Evolutionary conservation across 495 filamentous ascomycete genomes (phyloP), one percentile per base, ranked within the genome.

Genomic region (Xylaria flabelliformis): DNA sequence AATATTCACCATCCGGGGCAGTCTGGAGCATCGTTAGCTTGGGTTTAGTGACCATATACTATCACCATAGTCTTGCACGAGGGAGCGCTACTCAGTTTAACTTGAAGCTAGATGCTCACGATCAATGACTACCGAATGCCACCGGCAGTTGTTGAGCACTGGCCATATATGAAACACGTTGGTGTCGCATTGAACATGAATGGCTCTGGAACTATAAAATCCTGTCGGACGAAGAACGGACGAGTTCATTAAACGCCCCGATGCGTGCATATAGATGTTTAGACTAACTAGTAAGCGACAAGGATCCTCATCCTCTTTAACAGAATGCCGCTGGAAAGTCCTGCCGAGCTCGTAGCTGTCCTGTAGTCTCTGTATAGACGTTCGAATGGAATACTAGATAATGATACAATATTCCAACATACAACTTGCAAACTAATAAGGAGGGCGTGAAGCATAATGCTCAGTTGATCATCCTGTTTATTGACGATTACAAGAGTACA

Each of bases 231-330:
- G 17, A 19, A 61, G 58, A 36, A 61, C 17, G 10, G 58, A n/a
- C 19, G 19, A 61, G 58, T 7, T 39, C n/a, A 32, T 29, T 2
- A 29, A 29, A 39, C 36, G 36, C 36, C 36, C 36, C 36, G 36
- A 39, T 39, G 39, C 39, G 21, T 42, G 7, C 10, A 39, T 29
- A 1, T 1, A 44, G 39, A 42, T 42, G 36, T 39, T 36, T 42
- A 17, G 64, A 41, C 48, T 67, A 67, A 41, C 48, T 67, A 67
- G 65, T 67, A 67, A 67, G 65, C 65, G 48, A 67, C 65, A 41
- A 67, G 65, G 50, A 12, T 44, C 13, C 2, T 19, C 50, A 67
- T 56, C 65, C 65, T 56, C 50, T 56, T 3, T 36, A 32, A 8
- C 50, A 17, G 32, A 44, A 42, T 17, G 21, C 48, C 36, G 13